Base-by-base conservation (phyloP, 2,329 filamentous ascomycete genomes). In the Nigrospora sphaerica region DNA sequence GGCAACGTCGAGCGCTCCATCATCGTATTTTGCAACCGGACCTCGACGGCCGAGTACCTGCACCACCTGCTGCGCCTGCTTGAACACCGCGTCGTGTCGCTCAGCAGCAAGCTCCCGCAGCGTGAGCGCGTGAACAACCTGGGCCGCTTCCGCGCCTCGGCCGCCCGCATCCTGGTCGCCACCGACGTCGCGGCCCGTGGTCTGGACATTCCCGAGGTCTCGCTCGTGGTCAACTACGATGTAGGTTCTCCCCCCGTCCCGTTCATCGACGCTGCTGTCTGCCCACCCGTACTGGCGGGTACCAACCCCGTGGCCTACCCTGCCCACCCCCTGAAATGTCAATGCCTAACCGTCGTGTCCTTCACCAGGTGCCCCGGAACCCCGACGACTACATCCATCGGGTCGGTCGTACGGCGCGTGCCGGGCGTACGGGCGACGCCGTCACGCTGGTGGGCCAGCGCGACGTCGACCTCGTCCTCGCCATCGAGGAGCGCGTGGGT, bases 301-400 rank as follows among this genome's bases (percentile, higher is more conserved):
- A 10, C 6, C 23, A 28, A 10, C 23, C 23, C 23, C 23, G 23
- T 28, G 5, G 23, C 23, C 23, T 28, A 28, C 23, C 23, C 23
- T 28, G 7, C 23, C 23, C 7, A 5, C 23, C 23, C 23, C 23
- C 23, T 10, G 10, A 28, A 10, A 9, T 28, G 23, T 9, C 23
- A 5, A 10, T 10, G 23, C 10, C 23, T 28, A 28, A 28, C 7
- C 23, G 7, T 28, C 23, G 10, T 28, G 23, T 28, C 23, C 23
- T 10, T 28, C 23, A 9, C 23, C 23, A 28, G 23, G 23, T 45
- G 12, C 93, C 93, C 0, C 83, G 92, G n/a, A 89, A 96, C 61
- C 89, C 92, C 3, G 91, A 96, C 63, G 92, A 96, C 67, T 98
- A 98, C 65, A 93, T 98, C 54, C 93, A 98, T 70, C 83, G 93